Conservation (phyloP, 805 yeast species). For the Teunomyces gatunensis region DNA sequence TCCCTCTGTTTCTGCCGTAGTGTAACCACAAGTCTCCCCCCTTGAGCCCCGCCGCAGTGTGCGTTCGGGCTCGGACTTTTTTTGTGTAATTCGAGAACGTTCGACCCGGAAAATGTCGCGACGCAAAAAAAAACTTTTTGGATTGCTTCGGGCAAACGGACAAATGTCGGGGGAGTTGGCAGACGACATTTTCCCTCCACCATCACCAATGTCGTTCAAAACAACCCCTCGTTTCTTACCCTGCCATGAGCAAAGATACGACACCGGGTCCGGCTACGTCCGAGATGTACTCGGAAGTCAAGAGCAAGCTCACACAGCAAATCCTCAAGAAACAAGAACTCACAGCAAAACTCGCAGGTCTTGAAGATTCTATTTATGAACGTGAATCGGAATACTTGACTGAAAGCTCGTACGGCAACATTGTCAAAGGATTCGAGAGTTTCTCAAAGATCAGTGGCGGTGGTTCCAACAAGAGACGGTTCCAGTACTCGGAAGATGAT, state of each 20-base stretch:
- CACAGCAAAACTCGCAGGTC: conserved; percentile 57
- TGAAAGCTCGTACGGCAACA: conserved; percentile 72
- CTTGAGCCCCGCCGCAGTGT: background rate
- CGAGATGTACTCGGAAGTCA: conserved; percentile 63
- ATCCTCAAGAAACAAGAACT: conserved; percentile 59
- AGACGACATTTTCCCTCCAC: conserved; percentile 1
- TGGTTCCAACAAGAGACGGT: conserved; percentile 44
- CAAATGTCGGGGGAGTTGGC: too few relatives aligned
- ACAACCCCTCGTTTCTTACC: background rate
- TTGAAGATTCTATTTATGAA: conserved; percentile 78
- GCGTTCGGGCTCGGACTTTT: conserved; percentile 13
- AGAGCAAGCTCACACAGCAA: conserved; percentile 62
- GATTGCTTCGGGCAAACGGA: conserved; percentile 1
- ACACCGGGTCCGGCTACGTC: conserved; percentile 16
- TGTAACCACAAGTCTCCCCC: background rate
- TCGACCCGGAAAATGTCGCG: conserved; percentile 5
- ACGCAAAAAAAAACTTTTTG: background rate
- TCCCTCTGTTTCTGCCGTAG: background rate
- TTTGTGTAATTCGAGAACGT: conserved; percentile 2
- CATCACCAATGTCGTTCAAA: background rate
- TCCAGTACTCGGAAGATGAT: conserved; percentile 66
- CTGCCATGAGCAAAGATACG: background rate
- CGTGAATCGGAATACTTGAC: conserved; percentile 76
- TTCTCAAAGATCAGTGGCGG: conserved; percentile 50
- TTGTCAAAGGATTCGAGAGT: conserved; percentile 88